Evolutionary conservation across 139 green algal genomes (phyloP), one percentile per base, ranked within the genome.

Genomic region (Ulvella scutata): DNA sequence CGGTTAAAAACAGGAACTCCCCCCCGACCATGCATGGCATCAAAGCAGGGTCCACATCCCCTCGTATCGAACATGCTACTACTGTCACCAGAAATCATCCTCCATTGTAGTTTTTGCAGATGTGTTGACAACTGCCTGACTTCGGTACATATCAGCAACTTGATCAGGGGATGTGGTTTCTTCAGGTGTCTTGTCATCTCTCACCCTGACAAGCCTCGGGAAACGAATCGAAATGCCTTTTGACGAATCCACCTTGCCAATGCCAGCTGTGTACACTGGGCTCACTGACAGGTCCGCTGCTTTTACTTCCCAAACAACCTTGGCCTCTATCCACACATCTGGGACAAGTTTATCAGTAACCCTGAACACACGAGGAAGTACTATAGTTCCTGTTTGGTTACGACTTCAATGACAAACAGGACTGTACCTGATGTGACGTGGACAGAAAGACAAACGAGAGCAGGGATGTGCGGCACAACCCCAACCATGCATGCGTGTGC

Each of bases 231-330:
- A 93, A 74, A 97, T 93, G 40, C 92, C 93, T 76, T 95, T 96
- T 38, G 10, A 72, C 20, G 77, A 34, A 59, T 96, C 92, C 31
- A 93, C 86, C 77, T 91, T 76, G 3, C 94, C 93, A 6, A 81
- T 20, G 0, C 87, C 94, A n/a, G 94, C 94, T 76, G 87, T 82
- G 83, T 99, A 91, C 62, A 91, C 76, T 9, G 95, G 95, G 38
- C 80, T 91, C 75, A 99, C 95, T 60, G 89, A 96, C 77, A 99
- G 80, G 81, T 99, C 94, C 0, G 95, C 95, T 0, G 89, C 91
- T 84, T 98, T 98, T 33, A 99, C 89, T 85, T 99, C 95, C 95
- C 95, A 99, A 74, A 97, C 92, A 33, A 80, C 51, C 59, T 75
- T 75, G 0, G 37, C 62, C 7, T 75, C 37, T 9, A 75, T 1